Evolutionary conservation across 257 asterid genomes (phyloP), one percentile per base, ranked within the genome.

Genomic region (Verbascum thapsus): DNA sequence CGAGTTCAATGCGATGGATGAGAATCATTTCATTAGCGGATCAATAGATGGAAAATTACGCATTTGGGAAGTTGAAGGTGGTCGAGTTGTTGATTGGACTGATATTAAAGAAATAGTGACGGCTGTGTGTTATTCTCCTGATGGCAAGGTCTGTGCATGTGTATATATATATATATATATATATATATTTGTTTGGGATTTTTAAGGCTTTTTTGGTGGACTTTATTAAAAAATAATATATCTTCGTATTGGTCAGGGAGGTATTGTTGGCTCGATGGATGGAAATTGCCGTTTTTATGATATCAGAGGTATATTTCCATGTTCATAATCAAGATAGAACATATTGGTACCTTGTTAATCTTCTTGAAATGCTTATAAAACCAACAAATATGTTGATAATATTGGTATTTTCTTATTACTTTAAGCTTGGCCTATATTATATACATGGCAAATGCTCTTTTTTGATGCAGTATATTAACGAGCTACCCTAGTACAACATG

Each of bases 31-130:
- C 72, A 85, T 90, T 40, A 90, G 96, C 13, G 97, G 97, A 19
- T 90, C 96, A 35, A 81, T 87, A 37, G 97, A 90, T 72, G 96
- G 96, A 52, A 87, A 85, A 68, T 55, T 90, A 50, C 88, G 96
- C 66, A 81, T 90, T 47, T 90, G 97, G 97, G 85, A 90, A 70
- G 78, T 90, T 64, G 74, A 75, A 45, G 77, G 81, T 16, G 80
- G 85, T 39, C 83, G 95, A 56, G 97, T 90, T 19, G 68, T 83
- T 61, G 96, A 87, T 73, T 90, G 96, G 96, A 85, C 76, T 52
- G 95, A 87, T 68, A 76, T 83, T 15, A 82, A 60, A 78, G 97
- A 87, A 74, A 87, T 87, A 39, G 85, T 87, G n/a, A 87, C 92
- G 48, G 97, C 90, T 11, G 86, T 90, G 51, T 80, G 86, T 61